Evolutionary conservation across 257 asterid species (phyloP).

Genomic region (Solanum neorickii): DNA sequence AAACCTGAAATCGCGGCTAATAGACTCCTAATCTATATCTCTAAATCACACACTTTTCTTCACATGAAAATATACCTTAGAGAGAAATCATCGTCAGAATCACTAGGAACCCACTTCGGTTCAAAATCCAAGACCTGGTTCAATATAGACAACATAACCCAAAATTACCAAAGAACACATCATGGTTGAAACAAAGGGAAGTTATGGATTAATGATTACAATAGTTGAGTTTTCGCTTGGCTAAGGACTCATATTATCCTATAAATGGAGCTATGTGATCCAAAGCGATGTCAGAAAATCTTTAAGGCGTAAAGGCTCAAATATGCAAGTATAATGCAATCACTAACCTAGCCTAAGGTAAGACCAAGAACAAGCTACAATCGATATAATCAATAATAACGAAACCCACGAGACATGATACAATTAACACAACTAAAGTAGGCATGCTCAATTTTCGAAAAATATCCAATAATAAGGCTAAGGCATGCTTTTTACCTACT

Average conservation of each 20-base stretch:
- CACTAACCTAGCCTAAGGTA: not conserved
- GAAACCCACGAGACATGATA: not conserved
- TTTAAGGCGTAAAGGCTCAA: not conserved
- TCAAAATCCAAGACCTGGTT: not conserved
- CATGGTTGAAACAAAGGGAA: not conserved
- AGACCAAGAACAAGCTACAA: not conserved
- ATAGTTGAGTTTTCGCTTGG: not conserved
- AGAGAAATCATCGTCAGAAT: too few species aligned
- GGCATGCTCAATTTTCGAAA: not conserved
- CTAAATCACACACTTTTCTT: too few species aligned
- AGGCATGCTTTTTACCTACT: not conserved
- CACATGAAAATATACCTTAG: too few species aligned
- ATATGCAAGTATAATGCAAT: not conserved
- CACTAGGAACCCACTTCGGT: too few species aligned
- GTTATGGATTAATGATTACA: not conserved
- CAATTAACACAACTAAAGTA: not conserved
- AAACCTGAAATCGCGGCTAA: too few species aligned
- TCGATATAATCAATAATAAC: not conserved
- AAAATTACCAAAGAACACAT: not conserved
- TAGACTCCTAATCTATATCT: too few species aligned
- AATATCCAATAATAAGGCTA: not conserved
- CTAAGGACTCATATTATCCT: not conserved
- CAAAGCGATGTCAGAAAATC: not conserved
- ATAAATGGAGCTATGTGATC: not conserved
- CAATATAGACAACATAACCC: not conserved